Base-by-base conservation (phyloP, 306 rosid species). In the Cucurbita maxima region DNA sequence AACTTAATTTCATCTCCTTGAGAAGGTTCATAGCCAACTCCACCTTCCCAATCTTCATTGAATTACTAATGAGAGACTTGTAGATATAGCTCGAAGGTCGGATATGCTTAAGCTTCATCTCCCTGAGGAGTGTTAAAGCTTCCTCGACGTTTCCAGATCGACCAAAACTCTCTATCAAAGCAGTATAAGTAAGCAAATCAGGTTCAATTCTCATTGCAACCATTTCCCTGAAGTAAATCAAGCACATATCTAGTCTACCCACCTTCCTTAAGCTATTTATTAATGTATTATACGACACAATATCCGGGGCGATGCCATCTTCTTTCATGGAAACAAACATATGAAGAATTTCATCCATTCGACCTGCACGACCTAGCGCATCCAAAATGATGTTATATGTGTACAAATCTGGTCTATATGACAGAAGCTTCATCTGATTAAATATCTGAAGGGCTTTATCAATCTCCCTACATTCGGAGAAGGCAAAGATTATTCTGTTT, bases 111-210 rank as follows among this genome's bases (percentile, higher is more conserved):
- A 63, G 78, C 82, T 88, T 92, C 96, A 89, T 89, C 80, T 92
- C 86, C 56, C 41, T 68, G 51, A 89, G 88, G 72, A 76, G 82
- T 85, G 76, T 83, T 77, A 87, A 47, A 45, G 96, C 80, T 57
- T 81, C 88, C 81, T 88, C 87, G n/a, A 78, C 64, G 41, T 89
- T 89, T 71, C 96, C 97, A 64, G 89, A 77, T 53, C 92, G 75
- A 20, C 97, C 96, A 50, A 78, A 75, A 76, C 82, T 64, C 74
- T 86, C 87, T 80, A 89, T 89, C 66, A 88, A 45, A 57, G 96
- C 90, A 62, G 87, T 83, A 63, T 89, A 92, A 60, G 92, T 88
- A 75, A 86, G 92, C 89, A 88, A 79, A 86, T 89, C 90, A 38
- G 89, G 89, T 73, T 82, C 72, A 71, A 83, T 81, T 38, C 89